A percentile compares a stretch with the other conserved stretches of the same genome.
Conservation (phyloP, 768 basidiomycete species). For the Paxillus involutus region DNA sequence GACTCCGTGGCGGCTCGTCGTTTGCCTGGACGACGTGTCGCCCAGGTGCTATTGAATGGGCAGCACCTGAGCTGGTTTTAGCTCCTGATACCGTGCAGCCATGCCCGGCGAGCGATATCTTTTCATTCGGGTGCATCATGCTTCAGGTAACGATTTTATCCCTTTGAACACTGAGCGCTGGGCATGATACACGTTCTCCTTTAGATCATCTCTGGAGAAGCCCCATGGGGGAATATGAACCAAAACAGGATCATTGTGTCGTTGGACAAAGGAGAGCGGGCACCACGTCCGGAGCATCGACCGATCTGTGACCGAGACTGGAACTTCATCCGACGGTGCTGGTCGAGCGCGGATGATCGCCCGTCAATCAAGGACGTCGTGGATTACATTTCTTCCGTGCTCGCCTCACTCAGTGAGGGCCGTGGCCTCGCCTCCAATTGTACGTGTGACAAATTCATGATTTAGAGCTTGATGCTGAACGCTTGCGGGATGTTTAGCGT, state of each 20-base stretch:
- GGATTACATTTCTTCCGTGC: not conserved
- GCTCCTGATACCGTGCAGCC: not conserved
- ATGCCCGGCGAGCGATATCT: not conserved
- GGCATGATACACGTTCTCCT: not conserved
- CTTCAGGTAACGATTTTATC: too few species aligned
- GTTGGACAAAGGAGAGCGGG: not conserved
- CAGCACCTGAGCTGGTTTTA: not conserved
- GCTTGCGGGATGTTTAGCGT: too few species aligned
- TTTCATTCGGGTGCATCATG: too few species aligned
- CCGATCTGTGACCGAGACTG: not conserved
- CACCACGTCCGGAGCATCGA: not conserved
- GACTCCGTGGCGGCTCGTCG: not conserved
- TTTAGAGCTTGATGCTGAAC: too few species aligned
- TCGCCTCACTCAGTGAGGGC: too few species aligned
- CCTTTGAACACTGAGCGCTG: too few species aligned
- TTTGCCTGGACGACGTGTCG: not conserved
- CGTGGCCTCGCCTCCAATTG: too few species aligned
- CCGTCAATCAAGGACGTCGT: not conserved
- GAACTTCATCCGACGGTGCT: not conserved
- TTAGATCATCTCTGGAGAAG: not conserved
- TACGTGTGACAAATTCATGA: too few species aligned
- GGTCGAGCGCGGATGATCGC: not conserved
- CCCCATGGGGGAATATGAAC: not conserved
- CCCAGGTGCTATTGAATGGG: not conserved
- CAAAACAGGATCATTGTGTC: not conserved